Percentiles rank a stretch among this genome's conserved stretches.
These are phyloP conservation scores for Syncephalastrum monosporum DNA, from an alignment of 371 early-diverging fungal species.

Conservation along the genomic window DNA sequence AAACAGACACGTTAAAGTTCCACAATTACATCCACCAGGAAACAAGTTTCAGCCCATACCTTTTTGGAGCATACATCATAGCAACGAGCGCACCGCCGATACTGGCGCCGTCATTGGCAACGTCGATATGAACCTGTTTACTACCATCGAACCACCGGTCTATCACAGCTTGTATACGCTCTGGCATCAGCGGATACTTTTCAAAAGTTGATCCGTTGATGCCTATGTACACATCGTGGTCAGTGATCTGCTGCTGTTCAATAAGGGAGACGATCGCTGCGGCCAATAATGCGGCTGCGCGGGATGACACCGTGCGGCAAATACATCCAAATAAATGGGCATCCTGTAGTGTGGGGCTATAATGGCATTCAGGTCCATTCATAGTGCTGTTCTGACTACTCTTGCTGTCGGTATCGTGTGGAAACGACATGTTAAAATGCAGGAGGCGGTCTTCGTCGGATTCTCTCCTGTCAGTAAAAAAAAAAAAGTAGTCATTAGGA, in stretches of 20 bases:
- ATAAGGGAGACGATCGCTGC: constrained; percentile 38
- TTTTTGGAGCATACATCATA: constrained; percentile 40
- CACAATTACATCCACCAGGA: no score
- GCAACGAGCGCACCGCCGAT: constrained; percentile 51
- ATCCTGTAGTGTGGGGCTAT: neutral
- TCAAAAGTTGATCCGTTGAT: constrained; percentile 40
- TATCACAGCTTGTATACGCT: constrained; percentile 24
- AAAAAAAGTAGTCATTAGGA: constrained; percentile 59
- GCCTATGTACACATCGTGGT: constrained; percentile 27
- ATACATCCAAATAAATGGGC: constrained; percentile 33
- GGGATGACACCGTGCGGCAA: constrained; percentile 25
- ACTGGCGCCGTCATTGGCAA: constrained; percentile 46
- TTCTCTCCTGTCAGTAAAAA: constrained; percentile 55
- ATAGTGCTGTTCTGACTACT: neutral
- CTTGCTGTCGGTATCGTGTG: neutral
- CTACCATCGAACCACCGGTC: no score
- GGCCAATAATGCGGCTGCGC: constrained; percentile 30
- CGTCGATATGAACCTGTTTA: constrained; percentile 18
- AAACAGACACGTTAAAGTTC: no score
- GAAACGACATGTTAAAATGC: neutral
- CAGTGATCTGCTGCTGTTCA: constrained; percentile 30
- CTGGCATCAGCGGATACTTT: constrained; percentile 40
- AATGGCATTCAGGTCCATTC: neutral
- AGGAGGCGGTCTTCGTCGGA: neutral
- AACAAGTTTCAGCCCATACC: no score